phyloP scores from a whole-genome alignment of 2,329 filamentous ascomycete species.

The Nemania abortiva region DNA sequence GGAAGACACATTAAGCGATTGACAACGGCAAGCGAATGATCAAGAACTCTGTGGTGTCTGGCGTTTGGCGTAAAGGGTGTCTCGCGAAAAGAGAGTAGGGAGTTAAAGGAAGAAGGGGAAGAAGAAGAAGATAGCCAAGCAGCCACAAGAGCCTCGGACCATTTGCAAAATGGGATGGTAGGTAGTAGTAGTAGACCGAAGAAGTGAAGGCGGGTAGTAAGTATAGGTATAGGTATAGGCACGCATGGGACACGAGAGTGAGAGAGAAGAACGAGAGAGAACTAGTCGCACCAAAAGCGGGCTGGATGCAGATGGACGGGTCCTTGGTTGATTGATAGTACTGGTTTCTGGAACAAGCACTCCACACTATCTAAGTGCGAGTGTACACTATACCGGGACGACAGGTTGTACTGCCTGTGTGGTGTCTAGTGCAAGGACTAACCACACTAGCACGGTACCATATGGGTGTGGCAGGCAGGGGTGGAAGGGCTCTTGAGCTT shows the following conservation, averaged over 20 bases:
- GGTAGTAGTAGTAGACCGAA: conserved; percentile 3
- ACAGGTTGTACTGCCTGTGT: not conserved
- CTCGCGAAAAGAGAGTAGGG: not conserved
- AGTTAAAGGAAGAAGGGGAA: not conserved
- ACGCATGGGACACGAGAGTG: conserved; percentile 20
- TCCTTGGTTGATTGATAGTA: conserved; percentile 33
- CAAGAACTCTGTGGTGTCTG: conserved; percentile 6
- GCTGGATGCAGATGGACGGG: conserved; percentile 33
- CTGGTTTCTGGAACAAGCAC: conserved; percentile 39
- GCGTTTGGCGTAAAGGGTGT: not conserved
- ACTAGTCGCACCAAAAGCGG: conserved; percentile 37
- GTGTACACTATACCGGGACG: not conserved
- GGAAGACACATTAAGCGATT: conserved; percentile 13
- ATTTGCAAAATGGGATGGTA: conserved; percentile 28
- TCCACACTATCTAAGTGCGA: conserved; percentile 5
- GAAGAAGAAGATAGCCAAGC: conserved; percentile 17
- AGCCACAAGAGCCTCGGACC: conserved; percentile 30
- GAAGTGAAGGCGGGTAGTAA: not conserved
- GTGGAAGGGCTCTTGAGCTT: not conserved
- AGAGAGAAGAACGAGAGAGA: conserved; percentile 19
- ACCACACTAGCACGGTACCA: not conserved
- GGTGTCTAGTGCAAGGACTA: conserved; percentile 1
- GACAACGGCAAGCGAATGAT: conserved; percentile 13
- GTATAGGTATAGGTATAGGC: not conserved
- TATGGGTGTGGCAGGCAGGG: conserved; percentile 16